Percentiles rank a stretch among this genome's conserved stretches.
These are phyloP conservation scores for Penicillium rolfsii DNA, from an alignment of 2,329 filamentous ascomycete genomes.

Conservation along the genomic window DNA sequence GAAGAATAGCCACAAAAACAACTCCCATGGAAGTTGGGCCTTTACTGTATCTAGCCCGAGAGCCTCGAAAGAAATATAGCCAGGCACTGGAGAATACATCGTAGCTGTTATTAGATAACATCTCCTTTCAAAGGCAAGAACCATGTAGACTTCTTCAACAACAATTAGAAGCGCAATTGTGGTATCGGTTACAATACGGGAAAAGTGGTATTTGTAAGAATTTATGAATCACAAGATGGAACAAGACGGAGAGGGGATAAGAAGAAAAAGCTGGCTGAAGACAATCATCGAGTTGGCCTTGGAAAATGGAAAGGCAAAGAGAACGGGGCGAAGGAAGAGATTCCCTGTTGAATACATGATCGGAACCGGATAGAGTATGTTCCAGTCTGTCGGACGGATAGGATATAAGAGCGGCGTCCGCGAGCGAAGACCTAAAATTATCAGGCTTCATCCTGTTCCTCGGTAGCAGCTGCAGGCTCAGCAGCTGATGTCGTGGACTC, in stretches of 20 bases:
- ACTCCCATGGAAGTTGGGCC: no score
- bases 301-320: constrained; percentile 7
- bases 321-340: not conserved
- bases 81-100: no score
- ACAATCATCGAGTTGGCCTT: constrained; percentile 12
- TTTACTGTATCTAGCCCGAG: no score
- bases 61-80: no score
- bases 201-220: constrained; percentile 25
- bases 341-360: constrained; percentile 12
- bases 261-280: constrained; percentile 15
- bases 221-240: constrained; percentile 1
- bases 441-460: constrained; percentile 22
- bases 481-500: constrained; percentile 23
- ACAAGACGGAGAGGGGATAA: constrained; percentile 8
- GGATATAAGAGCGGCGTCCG: constrained; percentile 7
- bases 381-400: not conserved
- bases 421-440: not conserved
- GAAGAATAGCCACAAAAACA: no score
- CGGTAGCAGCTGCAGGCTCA: constrained; percentile 18
- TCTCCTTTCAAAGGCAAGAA: not conserved
- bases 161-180: not conserved
- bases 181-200: constrained; percentile 23
- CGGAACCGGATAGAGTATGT: not conserved
- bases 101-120: no score
- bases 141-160: not conserved